phyloP scores from a whole-genome alignment of 1,284 basidiomycete species.

The Volvariella volvacea region DNA sequence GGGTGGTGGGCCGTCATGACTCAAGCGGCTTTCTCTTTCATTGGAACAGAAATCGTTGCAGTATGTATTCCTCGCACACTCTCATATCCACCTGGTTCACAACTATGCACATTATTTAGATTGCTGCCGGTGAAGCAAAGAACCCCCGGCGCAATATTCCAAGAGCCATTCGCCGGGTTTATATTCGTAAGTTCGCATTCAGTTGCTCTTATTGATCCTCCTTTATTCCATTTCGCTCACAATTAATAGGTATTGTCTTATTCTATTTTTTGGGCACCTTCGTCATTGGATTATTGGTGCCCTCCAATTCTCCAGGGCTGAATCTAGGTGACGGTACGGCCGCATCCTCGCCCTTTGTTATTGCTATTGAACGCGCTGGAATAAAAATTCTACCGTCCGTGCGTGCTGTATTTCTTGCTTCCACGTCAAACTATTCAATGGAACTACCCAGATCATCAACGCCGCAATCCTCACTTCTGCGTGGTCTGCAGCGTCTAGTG shows the following conservation, averaged over 20 bases:
- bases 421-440: neutral
- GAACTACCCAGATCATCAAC: conserved; percentile 62
- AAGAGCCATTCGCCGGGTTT: conserved; percentile 65
- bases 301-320: conserved; percentile 56
- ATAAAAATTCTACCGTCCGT: conserved; percentile 69
- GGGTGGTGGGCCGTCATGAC: conserved; percentile 65
- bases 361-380: conserved; percentile 68
- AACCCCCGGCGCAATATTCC: conserved; percentile 65
- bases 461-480: conserved; percentile 81
- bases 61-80: conserved; percentile 35
- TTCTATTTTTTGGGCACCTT: conserved; percentile 64
- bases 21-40: conserved; percentile 79
- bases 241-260: conserved; percentile 40
- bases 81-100: neutral
- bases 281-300: conserved; percentile 74
- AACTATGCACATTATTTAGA: conserved; percentile 25
- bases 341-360: conserved; percentile 79
- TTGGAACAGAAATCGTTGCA: conserved; percentile 79
- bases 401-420: conserved; percentile 10
- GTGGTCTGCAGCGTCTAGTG: conserved; percentile 80
- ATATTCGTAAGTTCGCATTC: conserved; percentile 43
- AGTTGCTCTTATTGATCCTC: neutral
- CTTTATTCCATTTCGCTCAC: neutral
- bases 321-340: conserved; percentile 51
- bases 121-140: conserved; percentile 77